Evolutionary conservation across 2,329 filamentous ascomycete species (phyloP), one percentile per base, ranked within the genome.

Genomic region (Mariannaea sp.): DNA sequence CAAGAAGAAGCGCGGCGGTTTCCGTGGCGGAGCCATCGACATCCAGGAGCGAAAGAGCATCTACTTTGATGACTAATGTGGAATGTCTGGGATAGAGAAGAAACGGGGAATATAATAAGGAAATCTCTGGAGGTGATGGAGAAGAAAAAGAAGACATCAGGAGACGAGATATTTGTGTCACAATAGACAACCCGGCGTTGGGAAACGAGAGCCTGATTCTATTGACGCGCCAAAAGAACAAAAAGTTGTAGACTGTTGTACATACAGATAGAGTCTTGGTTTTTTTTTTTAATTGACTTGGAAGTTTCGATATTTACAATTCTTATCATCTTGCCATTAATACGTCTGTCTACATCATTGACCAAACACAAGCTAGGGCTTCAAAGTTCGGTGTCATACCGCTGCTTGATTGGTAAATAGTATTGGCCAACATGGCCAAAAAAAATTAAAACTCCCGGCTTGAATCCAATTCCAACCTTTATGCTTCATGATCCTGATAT

Each of bases 1-100:
- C 77, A 99, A 99, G 81, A 94, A 92, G 82, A 92, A 92, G 81
- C 82, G 86, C 65, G 94, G 94, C 44, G 90, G 88, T 61, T 99
- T 96, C 80, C 86, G 89, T 41, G 94, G 94, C 38, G 94, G 94
- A 6, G 75, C 82, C 46, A 96, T 99, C 66, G 92, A 99, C 70
- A 89, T 93, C 47, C 75, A 81, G 12, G 85, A 87, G 16, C 88
- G 88, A 60, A 92, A 93, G 75, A 88, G 90, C 53, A 89, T 96
- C 77, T 97, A 96, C 77, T 99, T 99, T 73, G 92, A 97, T 2
- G 90, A 96, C 67, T 96, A 83, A 75, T 13, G 7, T n/a, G 3
- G 5, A n/a, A 65, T 13, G 27, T 26, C 7, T 26, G 32, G 32
- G 20, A 36, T 39, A 27, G 36, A 8, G 27, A 20, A 13, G 53